Percentiles rank a stretch among this genome's conserved stretches.
These are phyloP conservation scores for Teunomyces funiuensis DNA, from an alignment of 805 yeast species.

Conservation along the genomic window DNA sequence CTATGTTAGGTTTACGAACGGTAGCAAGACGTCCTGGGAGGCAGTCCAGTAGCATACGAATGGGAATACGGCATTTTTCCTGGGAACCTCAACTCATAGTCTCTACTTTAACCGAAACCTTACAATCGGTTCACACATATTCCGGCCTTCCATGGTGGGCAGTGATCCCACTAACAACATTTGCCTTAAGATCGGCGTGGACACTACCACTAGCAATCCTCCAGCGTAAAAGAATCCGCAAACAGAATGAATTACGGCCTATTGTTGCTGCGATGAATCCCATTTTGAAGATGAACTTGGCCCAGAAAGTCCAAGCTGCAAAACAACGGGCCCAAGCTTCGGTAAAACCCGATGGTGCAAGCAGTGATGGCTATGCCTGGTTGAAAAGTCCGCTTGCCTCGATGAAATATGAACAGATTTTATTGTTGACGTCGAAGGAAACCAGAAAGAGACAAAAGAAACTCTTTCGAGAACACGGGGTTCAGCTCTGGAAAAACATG, in stretches of 20 bases:
- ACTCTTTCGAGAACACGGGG: conserved; percentile 63
- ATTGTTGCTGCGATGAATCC: conserved; percentile 75
- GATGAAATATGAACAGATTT: conserved; percentile 76
- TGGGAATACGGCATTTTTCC: conserved; percentile 21
- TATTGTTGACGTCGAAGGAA: conserved; percentile 73
- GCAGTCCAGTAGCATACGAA: background rate
- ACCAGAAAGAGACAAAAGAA: conserved; percentile 69
- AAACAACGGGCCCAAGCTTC: conserved; percentile 17
- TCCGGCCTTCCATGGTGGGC: conserved; percentile 81
- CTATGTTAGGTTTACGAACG: background rate
- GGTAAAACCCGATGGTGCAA: conserved; percentile 15
- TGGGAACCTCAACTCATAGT: conserved; percentile 34
- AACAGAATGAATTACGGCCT: conserved; percentile 72
- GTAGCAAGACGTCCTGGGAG: background rate
- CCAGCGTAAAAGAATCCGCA: conserved; percentile 67
- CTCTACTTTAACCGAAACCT: conserved; percentile 31
- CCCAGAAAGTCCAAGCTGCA: conserved; percentile 45
- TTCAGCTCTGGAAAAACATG: conserved; percentile 79
- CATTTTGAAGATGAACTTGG: conserved; percentile 58
- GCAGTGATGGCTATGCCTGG: conserved; percentile 8
- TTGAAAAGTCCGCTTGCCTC: conserved; percentile 33
- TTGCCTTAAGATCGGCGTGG: conserved; percentile 59
- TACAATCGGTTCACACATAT: conserved; percentile 51
- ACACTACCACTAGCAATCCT: conserved; percentile 78
- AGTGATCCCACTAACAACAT: conserved; percentile 70